Percentiles rank a stretch among this genome's conserved stretches.
These are phyloP conservation scores for Phialocephala subalpina DNA, from an alignment of 2,329 filamentous ascomycete genomes.

Conservation along the genomic window DNA sequence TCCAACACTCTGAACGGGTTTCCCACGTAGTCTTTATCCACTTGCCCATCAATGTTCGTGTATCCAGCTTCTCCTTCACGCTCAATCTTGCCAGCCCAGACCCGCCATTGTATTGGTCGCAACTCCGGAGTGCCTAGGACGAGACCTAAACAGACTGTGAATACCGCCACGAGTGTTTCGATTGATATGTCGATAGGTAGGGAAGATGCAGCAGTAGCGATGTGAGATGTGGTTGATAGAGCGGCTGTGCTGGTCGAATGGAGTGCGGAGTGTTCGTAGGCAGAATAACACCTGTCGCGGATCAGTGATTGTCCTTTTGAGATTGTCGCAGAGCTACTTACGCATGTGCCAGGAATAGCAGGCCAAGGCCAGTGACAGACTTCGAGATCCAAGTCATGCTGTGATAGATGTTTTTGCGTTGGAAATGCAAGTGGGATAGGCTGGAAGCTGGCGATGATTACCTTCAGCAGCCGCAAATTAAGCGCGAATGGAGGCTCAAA, in stretches of 20 bases:
- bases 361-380: conserved; percentile 75
- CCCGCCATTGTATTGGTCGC: conserved; percentile 84
- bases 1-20: conserved; percentile 86
- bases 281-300: conserved; percentile 84
- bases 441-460: conserved; percentile 5
- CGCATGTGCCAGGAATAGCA: conserved; percentile 86
- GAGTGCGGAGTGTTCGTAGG: conserved; percentile 87
- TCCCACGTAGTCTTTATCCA: conserved; percentile 73
- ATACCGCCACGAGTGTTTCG: conserved; percentile 82
- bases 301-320: conserved; percentile 5
- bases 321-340: conserved; percentile 57
- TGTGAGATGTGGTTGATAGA: conserved; percentile 52
- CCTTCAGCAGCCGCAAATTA: conserved; percentile 16
- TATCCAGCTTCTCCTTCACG: conserved; percentile 72
- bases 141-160: conserved; percentile 84
- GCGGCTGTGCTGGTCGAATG: conserved; percentile 64
- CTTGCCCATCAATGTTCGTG: conserved; percentile 64
- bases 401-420: conserved; percentile 3
- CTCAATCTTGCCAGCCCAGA: conserved; percentile 87
- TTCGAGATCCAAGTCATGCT: conserved; percentile 77
- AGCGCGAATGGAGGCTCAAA: conserved; percentile 4
- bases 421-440: not conserved
- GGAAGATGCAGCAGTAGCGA: conserved; percentile 49
- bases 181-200: conserved; percentile 88
- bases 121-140: conserved; percentile 80